These are phyloP conservation scores for Colletotrichum destructivum DNA, from an alignment of 2,329 filamentous ascomycete species.

Conservation along the genomic window DNA sequence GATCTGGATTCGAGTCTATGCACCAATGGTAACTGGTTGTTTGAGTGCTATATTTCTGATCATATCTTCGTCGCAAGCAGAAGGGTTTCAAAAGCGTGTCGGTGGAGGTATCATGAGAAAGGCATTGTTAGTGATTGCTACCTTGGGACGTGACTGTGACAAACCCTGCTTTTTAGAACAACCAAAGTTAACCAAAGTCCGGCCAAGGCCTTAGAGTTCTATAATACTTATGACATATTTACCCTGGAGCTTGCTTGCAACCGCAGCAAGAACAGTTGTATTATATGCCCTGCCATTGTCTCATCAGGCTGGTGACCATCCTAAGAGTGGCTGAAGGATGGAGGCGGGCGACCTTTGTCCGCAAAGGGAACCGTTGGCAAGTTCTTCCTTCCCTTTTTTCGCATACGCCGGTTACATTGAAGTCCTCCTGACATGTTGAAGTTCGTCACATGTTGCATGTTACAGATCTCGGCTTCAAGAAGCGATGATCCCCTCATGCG, in stretches of 20 bases:
- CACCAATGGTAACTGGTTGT: no score
- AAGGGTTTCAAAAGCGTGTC: neutral
- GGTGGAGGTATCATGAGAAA: neutral
- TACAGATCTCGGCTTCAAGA: neutral
- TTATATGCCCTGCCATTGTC: neutral
- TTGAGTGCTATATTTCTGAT: no score
- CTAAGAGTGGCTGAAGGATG: neutral
- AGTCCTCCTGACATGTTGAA: slow-evolving; percentile 1
- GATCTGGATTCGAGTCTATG: no score
- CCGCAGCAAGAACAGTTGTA: neutral
- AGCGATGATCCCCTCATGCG: slow-evolving; percentile 11
- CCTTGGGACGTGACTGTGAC: neutral
- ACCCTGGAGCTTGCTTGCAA: neutral
- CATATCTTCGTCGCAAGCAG: neutral
- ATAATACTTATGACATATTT: neutral
- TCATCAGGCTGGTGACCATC: neutral
- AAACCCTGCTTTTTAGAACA: neutral
- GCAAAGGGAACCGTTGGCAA: neutral
- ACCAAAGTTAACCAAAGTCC: neutral
- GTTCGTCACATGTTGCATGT: slow-evolving; percentile 18
- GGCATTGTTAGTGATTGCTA: neutral
- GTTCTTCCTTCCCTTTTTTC: neutral
- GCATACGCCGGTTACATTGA: neutral
- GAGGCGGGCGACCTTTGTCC: neutral
- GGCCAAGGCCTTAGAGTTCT: neutral